Evolutionary conservation across 2,329 filamentous ascomycete genomes (phyloP).

Genomic region (Sarocladiaceae sp.): DNA sequence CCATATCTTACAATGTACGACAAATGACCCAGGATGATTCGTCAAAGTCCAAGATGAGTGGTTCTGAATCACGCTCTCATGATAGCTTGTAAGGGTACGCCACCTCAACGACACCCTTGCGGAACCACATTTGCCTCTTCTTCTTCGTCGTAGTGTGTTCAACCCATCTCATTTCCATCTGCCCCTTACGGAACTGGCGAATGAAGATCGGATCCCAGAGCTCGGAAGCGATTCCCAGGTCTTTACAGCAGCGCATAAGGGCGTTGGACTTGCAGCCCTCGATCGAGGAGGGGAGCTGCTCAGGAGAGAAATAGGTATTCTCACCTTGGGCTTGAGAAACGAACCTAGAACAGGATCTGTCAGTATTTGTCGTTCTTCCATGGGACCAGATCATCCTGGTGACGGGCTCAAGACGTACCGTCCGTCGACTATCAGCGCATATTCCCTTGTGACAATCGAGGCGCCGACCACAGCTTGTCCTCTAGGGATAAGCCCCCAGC

Average conservation of each 20-base stretch:
- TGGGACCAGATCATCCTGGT: too few species aligned
- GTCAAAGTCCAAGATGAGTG: too few species aligned
- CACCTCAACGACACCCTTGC: slow-evolving; percentile 72
- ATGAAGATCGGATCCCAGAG: slow-evolving; percentile 96
- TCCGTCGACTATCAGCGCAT: slow-evolving; percentile 83
- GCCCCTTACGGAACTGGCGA: slow-evolving; percentile 69
- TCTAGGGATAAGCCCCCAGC: slow-evolving; percentile 88
- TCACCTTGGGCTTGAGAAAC: slow-evolving; percentile 91
- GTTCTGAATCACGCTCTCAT: slow-evolving; percentile 12
- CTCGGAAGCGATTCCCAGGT: slow-evolving; percentile 89
- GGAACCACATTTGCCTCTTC: slow-evolving; percentile 80
- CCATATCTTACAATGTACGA: too few species aligned
- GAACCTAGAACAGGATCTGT: slow-evolving; percentile 51
- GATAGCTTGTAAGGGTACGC: slow-evolving; percentile 53
- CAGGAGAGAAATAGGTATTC: slow-evolving; percentile 86
- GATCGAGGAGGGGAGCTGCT: slow-evolving; percentile 87
- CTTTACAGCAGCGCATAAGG: slow-evolving; percentile 97
- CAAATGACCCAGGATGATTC: too few species aligned
- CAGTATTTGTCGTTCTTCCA: background rate
- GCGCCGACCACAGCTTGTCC: slow-evolving; percentile 82
- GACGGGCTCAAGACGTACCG: too few species aligned
- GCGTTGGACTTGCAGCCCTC: slow-evolving; percentile 98
- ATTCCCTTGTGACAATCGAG: slow-evolving; percentile 81
- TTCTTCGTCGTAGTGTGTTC: slow-evolving; percentile 86
- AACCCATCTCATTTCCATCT: slow-evolving; percentile 79